These are phyloP conservation scores for Kalaharituber pfeilii DNA, from an alignment of 2,329 filamentous ascomycete species.

Conservation along the genomic window DNA sequence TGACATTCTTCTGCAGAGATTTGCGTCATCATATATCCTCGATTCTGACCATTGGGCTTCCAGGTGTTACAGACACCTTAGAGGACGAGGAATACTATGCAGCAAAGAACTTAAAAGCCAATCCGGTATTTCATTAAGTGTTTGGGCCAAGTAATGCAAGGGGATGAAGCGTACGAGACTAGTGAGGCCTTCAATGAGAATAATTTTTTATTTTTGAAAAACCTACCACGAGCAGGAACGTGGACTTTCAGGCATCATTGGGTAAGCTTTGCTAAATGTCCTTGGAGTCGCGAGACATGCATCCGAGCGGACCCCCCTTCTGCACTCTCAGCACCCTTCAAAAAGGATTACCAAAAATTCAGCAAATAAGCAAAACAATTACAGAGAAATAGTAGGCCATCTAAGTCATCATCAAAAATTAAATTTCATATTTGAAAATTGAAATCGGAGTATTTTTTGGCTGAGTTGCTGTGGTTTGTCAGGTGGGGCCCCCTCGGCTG, in stretches of 20 bases:
- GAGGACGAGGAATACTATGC: neutral
- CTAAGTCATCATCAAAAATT: no score
- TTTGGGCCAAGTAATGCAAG: neutral
- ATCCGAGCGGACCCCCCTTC: no score
- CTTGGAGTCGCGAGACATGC: neutral
- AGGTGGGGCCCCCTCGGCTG: no score
- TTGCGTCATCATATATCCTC: neutral
- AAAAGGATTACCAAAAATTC: no score
- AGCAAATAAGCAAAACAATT: no score
- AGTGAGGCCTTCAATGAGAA: neutral
- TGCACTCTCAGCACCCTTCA: no score
- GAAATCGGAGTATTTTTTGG: no score
- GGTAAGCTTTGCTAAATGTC: neutral
- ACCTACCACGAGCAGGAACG: neutral
- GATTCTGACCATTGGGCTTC: neutral
- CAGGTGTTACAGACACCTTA: neutral
- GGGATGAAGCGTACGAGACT: neutral
- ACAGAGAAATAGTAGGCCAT: no score
- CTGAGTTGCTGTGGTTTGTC: no score
- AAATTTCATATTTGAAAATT: no score
- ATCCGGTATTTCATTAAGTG: neutral
- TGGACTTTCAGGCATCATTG: neutral
- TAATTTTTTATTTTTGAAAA: neutral
- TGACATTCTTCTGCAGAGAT: no score
- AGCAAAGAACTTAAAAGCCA: neutral